Base-by-base conservation (phyloP, 2,329 filamentous ascomycete genomes). In the Fusarium musae region DNA sequence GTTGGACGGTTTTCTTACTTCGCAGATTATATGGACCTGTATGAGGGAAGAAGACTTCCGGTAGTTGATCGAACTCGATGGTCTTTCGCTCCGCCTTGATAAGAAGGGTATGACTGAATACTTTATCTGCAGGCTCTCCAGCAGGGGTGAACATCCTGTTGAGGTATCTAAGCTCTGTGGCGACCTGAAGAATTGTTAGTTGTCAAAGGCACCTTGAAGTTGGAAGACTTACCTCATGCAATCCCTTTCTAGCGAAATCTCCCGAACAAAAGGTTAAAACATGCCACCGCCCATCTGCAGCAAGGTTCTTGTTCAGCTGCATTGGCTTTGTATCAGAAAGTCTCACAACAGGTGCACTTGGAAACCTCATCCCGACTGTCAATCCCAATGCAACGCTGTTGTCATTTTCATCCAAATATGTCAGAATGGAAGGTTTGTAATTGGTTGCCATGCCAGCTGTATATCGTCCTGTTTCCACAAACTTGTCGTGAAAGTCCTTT, bases 271-370 rank as follows among this genome's bases (percentile, higher is more conserved):
- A 77, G 1, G 66, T 66, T 7, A 77, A 7, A 26, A 77, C 4
- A 13, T 76, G 74, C 75, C 75, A 77, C 10, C 69, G 59, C 0
- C 75, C 75, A 60, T 77, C 72, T 1, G 75, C 59, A 2, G 63
- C 42, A 3, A 77, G 62, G 2, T 32, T 66, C 2, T 44, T 52
- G 19, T 60, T 63, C 11, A 77, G 1, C 1, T 77, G 69, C n/a
- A 77, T 56, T 1, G 66, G 74, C 6, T 76, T 72, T 16, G 75
- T 52, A 50, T 77, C 75, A 6, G 66, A 77, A 1, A 76, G 63
- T 13, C 74, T 66, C 2, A 77, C 63, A 0, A 70, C 64, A 0
- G 66, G 66, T 2, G 66, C 47, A 12, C 75, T 77, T 3, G 75
- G 75, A 5, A 77, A 73, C 4, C 75, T 62, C 74, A 75, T 77